Evolutionary conservation across 495 filamentous ascomycete genomes (phyloP), one percentile per base, ranked within the genome.

Genomic region (Talaromyces thailandensis): DNA sequence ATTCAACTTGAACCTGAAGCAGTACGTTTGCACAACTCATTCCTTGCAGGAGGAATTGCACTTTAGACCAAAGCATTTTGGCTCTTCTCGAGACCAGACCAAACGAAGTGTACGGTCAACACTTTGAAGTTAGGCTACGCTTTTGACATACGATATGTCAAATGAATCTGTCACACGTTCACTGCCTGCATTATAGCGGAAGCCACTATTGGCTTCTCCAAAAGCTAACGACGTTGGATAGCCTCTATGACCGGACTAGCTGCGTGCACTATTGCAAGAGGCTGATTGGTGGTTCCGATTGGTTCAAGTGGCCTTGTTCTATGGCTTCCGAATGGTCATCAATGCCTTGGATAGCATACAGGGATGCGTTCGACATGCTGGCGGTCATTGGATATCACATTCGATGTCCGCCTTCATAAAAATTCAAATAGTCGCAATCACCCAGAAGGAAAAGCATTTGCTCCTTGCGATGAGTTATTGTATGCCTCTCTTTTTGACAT

Each of bases 1-100:
- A 80, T 66, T 71, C 76, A 58, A 70, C 63, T 37, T 76, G 65
- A 66, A n/a, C 6, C 11, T 50, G 48, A 25, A 51, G n/a, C 21
- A 24, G 6, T 51, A 16, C 3, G 9, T 40, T 16, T n/a, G 35
- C 35, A 16, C 14, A 40, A 16, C 4, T 6, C 35, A 16, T 40
- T 40, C 35, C 35, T 40, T 40, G 35, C 35, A 40, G 35, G 35
- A 40, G 35, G 35, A 40, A 16, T 16, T 40, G 16, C 14, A 16
- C 35, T 16, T 5, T 14, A 40, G 14, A 16, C 14, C 14, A 4
- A 40, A 40, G 12, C 35, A 5, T 40, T 40, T 16, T 4, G 35
- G 35, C 11, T 40, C 35, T 40, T 40, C 35, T 12, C 14, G 35
- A 2, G 16, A 40, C 35, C 6, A 40, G 35, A 6, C 35, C 35